Base-by-base conservation (phyloP, 225 moss, liverwort and hornwort genomes). In the Asterella californica region DNA sequence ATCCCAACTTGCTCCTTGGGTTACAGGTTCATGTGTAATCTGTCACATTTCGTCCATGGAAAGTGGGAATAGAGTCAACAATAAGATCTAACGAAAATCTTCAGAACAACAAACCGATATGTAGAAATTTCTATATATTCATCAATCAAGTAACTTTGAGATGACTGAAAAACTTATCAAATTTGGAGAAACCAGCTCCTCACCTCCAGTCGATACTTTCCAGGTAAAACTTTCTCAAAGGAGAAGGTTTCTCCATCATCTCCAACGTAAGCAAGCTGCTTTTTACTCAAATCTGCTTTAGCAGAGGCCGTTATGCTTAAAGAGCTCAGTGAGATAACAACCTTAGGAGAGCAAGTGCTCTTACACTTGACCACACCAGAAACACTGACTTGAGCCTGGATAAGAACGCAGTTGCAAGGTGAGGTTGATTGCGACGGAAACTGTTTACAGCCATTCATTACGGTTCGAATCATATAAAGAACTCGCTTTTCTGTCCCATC, bases 331-430 rank as follows among this genome's bases (percentile, higher is more conserved):
- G 87, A 77, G 6, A 93, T 80, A 32, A 76, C 75, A 49, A 95
- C 85, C 29, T 71, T 71, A 17, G 91, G 76, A 77, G 91, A 88
- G 85, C 88, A 91, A n/a, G 82, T 70, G 12, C 86, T 90, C 77
- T 91, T 95, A 74, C 91, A 91, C 79, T 82, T 90, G 46, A 93
- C 90, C 57, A 83, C 80, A 81, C 95, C 95, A 77, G 86, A 88
- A 83, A 95, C 87, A 66, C 88, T 88, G 66, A 92, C 91, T 88
- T 89, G 91, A 67, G 90, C 91, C 92, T 92, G 81, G 34, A 76
- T 64, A 12, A 47, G 32, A 34, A 18, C 19, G 24, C 45, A 19
- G 17, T 30, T 54, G 34, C 32, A 32, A 15, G 48, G 66, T 76
- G 59, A 76, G 72, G 10, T 9, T 72, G 21, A 45, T 36, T 25